Percentiles rank a stretch among this genome's conserved stretches.
These are phyloP conservation scores for Rhodomyrtus psidioides DNA, from an alignment of 441 rosid species.

Conservation along the genomic window DNA sequence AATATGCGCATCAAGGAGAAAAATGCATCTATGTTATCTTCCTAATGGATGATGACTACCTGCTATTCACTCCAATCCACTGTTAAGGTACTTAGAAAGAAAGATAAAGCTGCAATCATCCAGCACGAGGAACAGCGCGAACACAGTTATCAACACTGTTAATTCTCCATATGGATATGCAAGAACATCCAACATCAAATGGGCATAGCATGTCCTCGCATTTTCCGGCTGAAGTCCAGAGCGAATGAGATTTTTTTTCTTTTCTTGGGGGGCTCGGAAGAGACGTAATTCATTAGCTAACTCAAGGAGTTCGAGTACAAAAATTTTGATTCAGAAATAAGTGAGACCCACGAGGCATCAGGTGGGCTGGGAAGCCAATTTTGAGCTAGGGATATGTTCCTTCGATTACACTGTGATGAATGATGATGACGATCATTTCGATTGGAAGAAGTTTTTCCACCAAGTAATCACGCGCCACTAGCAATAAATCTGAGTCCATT, in stretches of 20 bases:
- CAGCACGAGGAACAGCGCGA: not conserved
- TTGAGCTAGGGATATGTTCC: too few relatives aligned
- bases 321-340: too few relatives aligned
- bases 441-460: not conserved
- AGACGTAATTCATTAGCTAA: too few relatives aligned
- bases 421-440: not conserved
- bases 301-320: too few relatives aligned
- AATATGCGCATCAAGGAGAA: not conserved
- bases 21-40: not conserved
- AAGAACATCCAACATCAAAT: not conserved
- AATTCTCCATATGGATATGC: not conserved
- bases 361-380: too few relatives aligned
- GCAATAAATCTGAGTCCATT: constrained; percentile 91
- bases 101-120: not conserved
- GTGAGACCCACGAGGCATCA: too few relatives aligned
- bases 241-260: too few relatives aligned
- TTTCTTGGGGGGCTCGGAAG: too few relatives aligned
- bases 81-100: not conserved
- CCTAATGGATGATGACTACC: not conserved
- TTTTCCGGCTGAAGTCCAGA: not conserved
- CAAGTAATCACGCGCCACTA: constrained; percentile 56
- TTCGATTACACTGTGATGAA: not conserved
- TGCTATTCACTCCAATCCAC: not conserved
- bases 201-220: not conserved
- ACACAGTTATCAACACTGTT: not conserved